Percentiles rank a stretch among this genome's conserved stretches.
phyloP scores from a whole-genome alignment of 1,284 basidiomycete genomes.

The Crepidotus sp. region DNA sequence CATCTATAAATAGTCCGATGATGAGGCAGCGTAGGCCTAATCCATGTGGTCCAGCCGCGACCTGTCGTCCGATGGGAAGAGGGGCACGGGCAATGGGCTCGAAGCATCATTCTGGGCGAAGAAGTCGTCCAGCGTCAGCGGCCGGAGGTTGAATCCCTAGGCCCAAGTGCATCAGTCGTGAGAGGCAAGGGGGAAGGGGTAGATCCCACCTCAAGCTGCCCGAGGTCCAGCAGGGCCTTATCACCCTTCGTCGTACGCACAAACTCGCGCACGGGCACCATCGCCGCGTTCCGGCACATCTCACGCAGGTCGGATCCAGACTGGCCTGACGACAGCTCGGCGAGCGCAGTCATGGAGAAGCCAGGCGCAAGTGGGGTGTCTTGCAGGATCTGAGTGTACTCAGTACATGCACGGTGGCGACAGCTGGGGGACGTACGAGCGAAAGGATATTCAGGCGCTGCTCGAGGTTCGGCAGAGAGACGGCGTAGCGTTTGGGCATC shows the following conservation, averaged over 20 bases:
- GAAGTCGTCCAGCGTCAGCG: conserved; percentile 65
- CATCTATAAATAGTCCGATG: conserved; percentile 1
- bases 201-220: conserved; percentile 44
- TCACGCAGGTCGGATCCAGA: conserved; percentile 94
- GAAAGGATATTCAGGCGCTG: conserved; percentile 87
- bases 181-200: not conserved
- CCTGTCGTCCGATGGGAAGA: conserved; percentile 13
- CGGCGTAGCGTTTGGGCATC: conserved; percentile 96
- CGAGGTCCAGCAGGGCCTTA: conserved; percentile 41
- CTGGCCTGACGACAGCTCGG: conserved; percentile 65
- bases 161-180: not conserved
- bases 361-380: conserved; percentile 61
- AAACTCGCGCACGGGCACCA: conserved; percentile 85
- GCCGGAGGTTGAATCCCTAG: conserved; percentile 70
- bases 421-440: conserved; percentile 44
- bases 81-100: conserved; percentile 5
- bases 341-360: conserved; percentile 64
- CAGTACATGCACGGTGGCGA: not conserved
- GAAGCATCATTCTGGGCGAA: conserved; percentile 34
- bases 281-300: conserved; percentile 88
- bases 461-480: conserved; percentile 72
- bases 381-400: conserved; percentile 65
- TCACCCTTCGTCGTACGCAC: conserved; percentile 57
- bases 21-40: not conserved
- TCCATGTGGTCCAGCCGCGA: conserved; percentile 24